A percentile compares a stretch with the other conserved stretches of the same genome.
Evolutionary conservation across 805 yeast genomes (phyloP).

Genomic region (Sugiyamaella floridensis): DNA sequence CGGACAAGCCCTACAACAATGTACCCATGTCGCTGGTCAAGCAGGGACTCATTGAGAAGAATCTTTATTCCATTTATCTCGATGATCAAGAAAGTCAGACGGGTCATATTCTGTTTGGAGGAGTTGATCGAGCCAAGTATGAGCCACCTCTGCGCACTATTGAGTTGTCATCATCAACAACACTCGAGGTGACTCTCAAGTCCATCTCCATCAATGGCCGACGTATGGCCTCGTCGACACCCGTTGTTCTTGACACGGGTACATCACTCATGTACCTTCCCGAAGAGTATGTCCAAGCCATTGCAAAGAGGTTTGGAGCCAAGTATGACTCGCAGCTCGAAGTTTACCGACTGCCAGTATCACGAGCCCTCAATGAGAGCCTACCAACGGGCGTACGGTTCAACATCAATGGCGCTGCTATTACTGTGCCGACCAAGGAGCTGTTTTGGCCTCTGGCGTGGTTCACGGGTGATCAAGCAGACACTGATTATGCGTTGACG

Average conservation of each 20-base stretch:
- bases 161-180: constrained; percentile 13
- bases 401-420: constrained; percentile 45
- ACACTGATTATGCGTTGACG: constrained; percentile 25
- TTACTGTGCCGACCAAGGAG: constrained; percentile 35
- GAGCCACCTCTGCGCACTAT: constrained; percentile 17
- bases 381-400: constrained; percentile 32
- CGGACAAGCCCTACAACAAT: constrained; percentile 42
- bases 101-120: constrained; percentile 68
- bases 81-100: constrained; percentile 32
- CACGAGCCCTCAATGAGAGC: constrained; percentile 23
- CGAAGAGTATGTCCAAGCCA: constrained; percentile 22
- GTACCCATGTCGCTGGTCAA: constrained; percentile 52
- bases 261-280: constrained; percentile 50
- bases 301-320: constrained; percentile 37
- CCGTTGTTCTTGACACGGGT: constrained; percentile 49
- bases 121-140: constrained; percentile 52
- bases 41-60: constrained; percentile 49
- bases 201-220: constrained; percentile 15
- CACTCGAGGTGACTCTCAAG: constrained; percentile 20
- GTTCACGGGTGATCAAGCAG: constrained; percentile 23
- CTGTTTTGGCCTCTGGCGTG: constrained; percentile 23
- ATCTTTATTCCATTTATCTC: constrained; percentile 58
- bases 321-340: constrained; percentile 34
- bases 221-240: constrained; percentile 10
- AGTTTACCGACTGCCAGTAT: constrained; percentile 36